A percentile compares a stretch with the other conserved stretches of the same genome.
Conservation (phyloP, 768 basidiomycete genomes). For the Boletales sp. region DNA sequence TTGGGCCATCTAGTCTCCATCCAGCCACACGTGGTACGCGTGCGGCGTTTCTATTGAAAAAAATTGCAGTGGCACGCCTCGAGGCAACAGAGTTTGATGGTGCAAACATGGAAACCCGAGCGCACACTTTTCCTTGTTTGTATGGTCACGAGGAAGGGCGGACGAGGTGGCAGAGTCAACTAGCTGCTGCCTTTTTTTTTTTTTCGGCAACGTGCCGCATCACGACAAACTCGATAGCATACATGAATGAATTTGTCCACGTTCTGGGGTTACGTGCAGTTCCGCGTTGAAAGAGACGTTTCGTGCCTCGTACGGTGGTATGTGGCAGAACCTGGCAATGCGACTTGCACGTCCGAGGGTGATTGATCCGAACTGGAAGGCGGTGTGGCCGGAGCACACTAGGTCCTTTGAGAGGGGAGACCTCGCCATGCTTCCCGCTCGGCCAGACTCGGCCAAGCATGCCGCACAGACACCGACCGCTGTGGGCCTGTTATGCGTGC, state of each 20-base stretch:
- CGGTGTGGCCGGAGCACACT: neutral
- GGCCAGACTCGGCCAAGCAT: constrained; percentile 1
- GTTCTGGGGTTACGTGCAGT: constrained; percentile 27
- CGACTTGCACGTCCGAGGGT: neutral
- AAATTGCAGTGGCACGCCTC: constrained; percentile 19
- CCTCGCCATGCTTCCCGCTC: constrained; percentile 1
- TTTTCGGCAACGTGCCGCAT: neutral
- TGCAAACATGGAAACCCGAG: constrained; percentile 2
- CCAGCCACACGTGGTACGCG: constrained; percentile 13
- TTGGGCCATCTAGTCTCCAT: neutral
- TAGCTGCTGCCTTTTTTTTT: neutral
- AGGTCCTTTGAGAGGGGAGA: neutral
- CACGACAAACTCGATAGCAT: constrained; percentile 2
- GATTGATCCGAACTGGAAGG: constrained; percentile 10
- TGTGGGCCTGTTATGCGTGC: constrained; percentile 18
- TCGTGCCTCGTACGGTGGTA: neutral
- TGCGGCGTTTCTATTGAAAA: constrained; percentile 7
- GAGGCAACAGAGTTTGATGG: constrained; percentile 30
- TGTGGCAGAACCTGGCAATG: no score
- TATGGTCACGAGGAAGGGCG: constrained; percentile 12
- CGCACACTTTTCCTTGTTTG: constrained; percentile 2
- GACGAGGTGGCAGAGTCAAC: neutral
- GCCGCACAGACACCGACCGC: constrained; percentile 20
- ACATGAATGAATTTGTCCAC: constrained; percentile 16
- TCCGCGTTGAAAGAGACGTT: constrained; percentile 9